Evolutionary conservation across 2,329 filamentous ascomycete species (phyloP), one percentile per base, ranked within the genome.

Genomic region (Colletotrichum tropicicola): DNA sequence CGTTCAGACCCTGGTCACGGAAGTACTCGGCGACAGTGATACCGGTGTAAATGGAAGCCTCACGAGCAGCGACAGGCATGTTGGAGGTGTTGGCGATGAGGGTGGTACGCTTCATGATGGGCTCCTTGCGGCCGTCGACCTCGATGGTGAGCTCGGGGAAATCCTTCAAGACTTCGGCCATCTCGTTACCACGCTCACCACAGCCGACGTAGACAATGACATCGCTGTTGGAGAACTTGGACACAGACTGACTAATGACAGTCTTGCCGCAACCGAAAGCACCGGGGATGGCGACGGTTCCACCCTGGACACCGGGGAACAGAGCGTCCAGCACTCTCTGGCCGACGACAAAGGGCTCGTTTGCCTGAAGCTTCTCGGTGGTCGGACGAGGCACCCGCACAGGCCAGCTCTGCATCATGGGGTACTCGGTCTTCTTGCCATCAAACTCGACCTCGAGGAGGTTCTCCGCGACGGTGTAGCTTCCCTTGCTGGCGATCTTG

Each of bases 111-210:
- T 99, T 99, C 96, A 99, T 99, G 85, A 99, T 99, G 71, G 95
- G 94, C 79, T 99, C 96, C 82, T 95, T 91, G 76, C 95, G 93
- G 73, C 96, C 96, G 44, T 97, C 91, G 72, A 98, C 89, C 17
- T 97, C 91, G 76, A 99, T 99, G 49, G 92, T 92, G 70, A 99
- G 92, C 87, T 98, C 94, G 65, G 96, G 96, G 86, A 99, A 99
- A 82, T 99, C 96, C 92, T 98, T 98, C 87, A 99, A 87, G 72
- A 99, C 96, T 87, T 99, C 96, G 69, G 96, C 96, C 96, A 99
- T 99, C 82, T 99, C 96, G 77, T 99, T 99, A 71, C 96, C 96
- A 73, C 96, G 92, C 83, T 99, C 96, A 72, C 94, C 93, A 71
- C 83, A 83, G 23, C 96, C 96, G 66, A 99, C 96, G 78, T 99